Evolutionary conservation across 192 early-diverging fungal genomes (phyloP), one percentile per base, ranked within the genome.

Genomic region (Oehlia diaphana): DNA sequence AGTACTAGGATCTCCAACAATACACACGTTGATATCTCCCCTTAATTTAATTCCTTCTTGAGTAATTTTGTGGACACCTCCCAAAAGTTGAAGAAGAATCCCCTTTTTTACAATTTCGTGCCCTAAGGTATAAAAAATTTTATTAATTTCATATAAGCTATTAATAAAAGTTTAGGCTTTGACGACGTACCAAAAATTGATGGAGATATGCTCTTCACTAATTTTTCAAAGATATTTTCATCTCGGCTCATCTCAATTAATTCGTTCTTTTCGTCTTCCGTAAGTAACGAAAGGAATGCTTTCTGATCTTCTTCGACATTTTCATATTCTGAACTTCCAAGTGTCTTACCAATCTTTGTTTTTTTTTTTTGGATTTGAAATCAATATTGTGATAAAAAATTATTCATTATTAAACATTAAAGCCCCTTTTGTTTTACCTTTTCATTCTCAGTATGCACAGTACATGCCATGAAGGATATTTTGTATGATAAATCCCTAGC

Each of bases 21-120:
- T 89, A 77, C 96, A 98, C 13, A 99, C 96, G 78, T 99, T 99
- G 64, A 99, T 95, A 84, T 99, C 98, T 72, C 98, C 98, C 84
- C 98, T 93, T 21, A 98, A 87, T 82, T 95, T 89, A 83, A 98
- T 98, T 9, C 96, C 95, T 86, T 98, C 97, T 37, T 89, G 88
- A 1, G 96, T 98, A 28, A 84, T 82, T 85, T 99, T 98, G 87
- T 98, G 97, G 21, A 99, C 95, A 68, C 98, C 98, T 61, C 98
- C 97, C 77, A 98, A 86, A 58, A 98, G 82, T 84, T 99, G 97
- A 72, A 99, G 86, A 76, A 99, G 83, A 49, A 99, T 85, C 44
- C 97, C 97, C 75, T 97, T 96, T 87, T 99, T 99, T 65, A 99
- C 92, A 72, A 94, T 94, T 53, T 96, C 93, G 82, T 99, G 96